A percentile compares a stretch with the other conserved stretches of the same genome.
These are phyloP conservation scores for Penicillium ucsense DNA, from an alignment of 495 filamentous ascomycete genomes.

Conservation along the genomic window DNA sequence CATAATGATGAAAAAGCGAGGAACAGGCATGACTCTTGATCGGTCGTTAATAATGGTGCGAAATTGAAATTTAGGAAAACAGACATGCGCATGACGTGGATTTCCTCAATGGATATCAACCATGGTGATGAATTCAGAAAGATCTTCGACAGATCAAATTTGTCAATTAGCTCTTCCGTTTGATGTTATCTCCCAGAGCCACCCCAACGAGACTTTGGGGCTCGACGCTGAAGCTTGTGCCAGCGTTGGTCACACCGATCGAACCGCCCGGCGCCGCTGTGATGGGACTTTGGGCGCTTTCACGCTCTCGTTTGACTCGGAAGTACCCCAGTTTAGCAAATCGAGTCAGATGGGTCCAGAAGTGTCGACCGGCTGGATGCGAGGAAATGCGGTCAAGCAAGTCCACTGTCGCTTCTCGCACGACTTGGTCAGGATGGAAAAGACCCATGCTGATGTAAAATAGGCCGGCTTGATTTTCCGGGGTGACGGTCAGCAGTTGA, in stretches of 20 bases:
- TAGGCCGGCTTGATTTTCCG: conserved; percentile 78
- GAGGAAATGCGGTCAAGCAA: conserved; percentile 72
- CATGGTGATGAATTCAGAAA: too few species aligned
- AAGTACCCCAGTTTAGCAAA: conserved; percentile 79
- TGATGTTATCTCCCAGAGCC: conserved; percentile 22
- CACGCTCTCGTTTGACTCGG: conserved; percentile 56
- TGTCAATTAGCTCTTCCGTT: conserved; percentile 7
- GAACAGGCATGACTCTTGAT: conserved; percentile 1
- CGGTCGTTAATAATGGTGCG: neutral
- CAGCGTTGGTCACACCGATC: conserved; percentile 3
- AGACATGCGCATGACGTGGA: too few species aligned
- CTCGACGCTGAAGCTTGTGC: conserved; percentile 19
- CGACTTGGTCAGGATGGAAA: conserved; percentile 79
- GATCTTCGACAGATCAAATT: conserved; percentile 1
- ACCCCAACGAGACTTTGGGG: conserved; percentile 32
- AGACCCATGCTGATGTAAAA: conserved; percentile 88
- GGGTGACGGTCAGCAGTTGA: conserved; percentile 75
- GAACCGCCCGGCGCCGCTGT: conserved; percentile 6
- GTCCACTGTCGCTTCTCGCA: conserved; percentile 66
- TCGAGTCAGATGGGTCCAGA: conserved; percentile 76
- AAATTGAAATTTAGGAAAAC: too few species aligned
- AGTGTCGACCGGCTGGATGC: conserved; percentile 87
- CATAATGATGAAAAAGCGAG: neutral
- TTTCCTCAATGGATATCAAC: too few species aligned
- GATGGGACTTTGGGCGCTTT: conserved; percentile 29